These are phyloP conservation scores for Tuber aestivum DNA, from an alignment of 495 filamentous ascomycete species.

Conservation along the genomic window DNA sequence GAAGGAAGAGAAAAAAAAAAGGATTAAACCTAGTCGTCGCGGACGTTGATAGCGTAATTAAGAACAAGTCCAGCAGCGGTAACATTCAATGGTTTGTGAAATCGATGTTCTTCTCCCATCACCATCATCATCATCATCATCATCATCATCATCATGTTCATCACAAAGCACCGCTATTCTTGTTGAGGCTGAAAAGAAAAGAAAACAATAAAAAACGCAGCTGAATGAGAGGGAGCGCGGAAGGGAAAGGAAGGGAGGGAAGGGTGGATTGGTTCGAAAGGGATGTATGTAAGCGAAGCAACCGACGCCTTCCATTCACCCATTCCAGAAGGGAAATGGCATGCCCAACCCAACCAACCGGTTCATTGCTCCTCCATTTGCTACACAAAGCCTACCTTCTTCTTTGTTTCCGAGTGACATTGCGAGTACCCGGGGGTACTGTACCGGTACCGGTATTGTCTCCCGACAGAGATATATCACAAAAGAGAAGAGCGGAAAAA, in stretches of 20 bases:
- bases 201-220: neutral
- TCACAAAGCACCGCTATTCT: neutral
- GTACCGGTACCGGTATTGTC: neutral
- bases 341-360: neutral
- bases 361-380: neutral
- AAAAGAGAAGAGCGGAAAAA: neutral
- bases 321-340: neutral
- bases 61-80: neutral
- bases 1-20: neutral
- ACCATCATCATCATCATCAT: neutral
- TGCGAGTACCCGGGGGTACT: neutral
- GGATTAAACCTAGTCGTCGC: neutral
- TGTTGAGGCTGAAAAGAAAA: constrained; percentile 2
- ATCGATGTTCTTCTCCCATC: neutral
- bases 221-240: constrained; percentile 10
- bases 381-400: neutral
- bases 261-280: constrained; percentile 2
- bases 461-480: neutral
- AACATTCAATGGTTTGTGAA: neutral
- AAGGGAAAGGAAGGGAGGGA: constrained; percentile 7
- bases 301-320: neutral
- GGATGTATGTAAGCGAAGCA: constrained; percentile 2
- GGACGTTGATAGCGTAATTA: neutral
- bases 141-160: neutral
- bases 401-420: neutral